Evolutionary conservation across 768 basidiomycete species (phyloP).

Genomic region (Suillus weaverae): DNA sequence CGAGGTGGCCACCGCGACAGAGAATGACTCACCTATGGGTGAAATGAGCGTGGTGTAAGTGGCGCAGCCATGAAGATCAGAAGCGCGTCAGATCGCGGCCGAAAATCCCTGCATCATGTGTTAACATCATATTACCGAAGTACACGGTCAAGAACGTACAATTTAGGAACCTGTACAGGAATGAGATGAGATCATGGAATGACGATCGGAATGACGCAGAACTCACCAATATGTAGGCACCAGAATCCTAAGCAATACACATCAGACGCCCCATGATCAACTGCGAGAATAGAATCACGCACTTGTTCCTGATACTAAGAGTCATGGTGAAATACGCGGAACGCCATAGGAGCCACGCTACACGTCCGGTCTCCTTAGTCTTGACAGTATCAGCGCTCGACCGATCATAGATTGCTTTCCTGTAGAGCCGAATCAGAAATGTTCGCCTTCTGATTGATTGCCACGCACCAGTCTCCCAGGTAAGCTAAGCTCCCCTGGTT

Average conservation of each 20-base stretch:
- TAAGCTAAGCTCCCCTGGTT: constrained; percentile 80
- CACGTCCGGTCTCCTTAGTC: constrained; percentile 60
- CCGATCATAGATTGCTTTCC: constrained; percentile 80
- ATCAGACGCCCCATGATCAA: constrained; percentile 12
- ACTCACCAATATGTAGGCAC: constrained; percentile 67
- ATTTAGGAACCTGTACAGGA: constrained; percentile 58
- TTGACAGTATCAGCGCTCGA: constrained; percentile 49
- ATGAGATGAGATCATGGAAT: constrained; percentile 3
- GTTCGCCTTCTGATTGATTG: constrained; percentile 2
- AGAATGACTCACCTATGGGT: constrained; percentile 21
- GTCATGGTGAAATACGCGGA: constrained; percentile 82
- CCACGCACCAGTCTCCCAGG: constrained; percentile 66
- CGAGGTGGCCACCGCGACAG: constrained; percentile 17
- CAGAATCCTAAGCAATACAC: constrained; percentile 46
- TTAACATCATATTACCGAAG: constrained; percentile 16
- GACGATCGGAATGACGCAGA: constrained; percentile 8
- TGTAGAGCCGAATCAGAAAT: constrained; percentile 24
- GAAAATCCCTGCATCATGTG: constrained; percentile 57
- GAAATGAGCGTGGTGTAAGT: neutral
- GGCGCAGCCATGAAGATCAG: constrained; percentile 30
- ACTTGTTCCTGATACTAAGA: constrained; percentile 71
- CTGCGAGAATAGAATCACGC: constrained; percentile 23
- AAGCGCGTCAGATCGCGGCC: constrained; percentile 74
- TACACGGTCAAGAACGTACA: constrained; percentile 40
- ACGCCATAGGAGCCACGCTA: constrained; percentile 81